Conservation (phyloP, 2,329 filamentous ascomycete species). For the Claviceps quebecensis region DNA sequence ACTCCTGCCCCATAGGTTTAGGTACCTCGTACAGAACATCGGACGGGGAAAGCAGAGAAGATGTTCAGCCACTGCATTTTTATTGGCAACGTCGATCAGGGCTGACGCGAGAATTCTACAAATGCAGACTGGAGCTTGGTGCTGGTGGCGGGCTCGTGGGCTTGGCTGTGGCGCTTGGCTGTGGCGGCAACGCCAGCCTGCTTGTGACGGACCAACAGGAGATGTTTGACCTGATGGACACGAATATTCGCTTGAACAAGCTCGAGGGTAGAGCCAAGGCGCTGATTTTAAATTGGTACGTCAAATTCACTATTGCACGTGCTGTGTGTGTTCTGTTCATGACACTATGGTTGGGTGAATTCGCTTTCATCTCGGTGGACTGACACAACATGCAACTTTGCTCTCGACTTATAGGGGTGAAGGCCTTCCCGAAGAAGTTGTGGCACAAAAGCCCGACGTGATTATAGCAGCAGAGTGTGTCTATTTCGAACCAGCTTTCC, state of each 20-base stretch:
- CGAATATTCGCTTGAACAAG: conserved; percentile 73
- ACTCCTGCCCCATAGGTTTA: neutral
- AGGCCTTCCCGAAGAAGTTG: conserved; percentile 37
- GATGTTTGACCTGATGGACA: conserved; percentile 75
- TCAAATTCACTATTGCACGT: conserved; percentile 7
- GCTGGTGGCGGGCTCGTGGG: conserved; percentile 83
- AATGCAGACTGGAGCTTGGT: conserved; percentile 68
- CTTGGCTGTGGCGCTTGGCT: conserved; percentile 44
- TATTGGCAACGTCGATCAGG: neutral
- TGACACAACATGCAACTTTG: neutral
- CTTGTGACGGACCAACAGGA: conserved; percentile 76
- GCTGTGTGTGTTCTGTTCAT: neutral
- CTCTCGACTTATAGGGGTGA: conserved; percentile 36
- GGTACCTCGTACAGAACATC: neutral
- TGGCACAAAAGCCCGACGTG: conserved; percentile 52
- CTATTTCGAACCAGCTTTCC: conserved; percentile 93
- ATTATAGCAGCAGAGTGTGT: conserved; percentile 94
- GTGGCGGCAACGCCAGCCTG: conserved; percentile 39
- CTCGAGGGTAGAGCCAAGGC: conserved; percentile 51
- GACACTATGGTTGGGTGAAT: neutral
- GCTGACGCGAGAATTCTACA: conserved; percentile 10
- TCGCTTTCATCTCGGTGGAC: neutral
- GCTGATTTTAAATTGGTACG: conserved; percentile 67
- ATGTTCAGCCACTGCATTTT: neutral
- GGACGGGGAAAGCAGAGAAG: neutral